Evolutionary conservation across 1,139 yeast species (phyloP).

Genomic region (Chernovozyma aurita): DNA sequence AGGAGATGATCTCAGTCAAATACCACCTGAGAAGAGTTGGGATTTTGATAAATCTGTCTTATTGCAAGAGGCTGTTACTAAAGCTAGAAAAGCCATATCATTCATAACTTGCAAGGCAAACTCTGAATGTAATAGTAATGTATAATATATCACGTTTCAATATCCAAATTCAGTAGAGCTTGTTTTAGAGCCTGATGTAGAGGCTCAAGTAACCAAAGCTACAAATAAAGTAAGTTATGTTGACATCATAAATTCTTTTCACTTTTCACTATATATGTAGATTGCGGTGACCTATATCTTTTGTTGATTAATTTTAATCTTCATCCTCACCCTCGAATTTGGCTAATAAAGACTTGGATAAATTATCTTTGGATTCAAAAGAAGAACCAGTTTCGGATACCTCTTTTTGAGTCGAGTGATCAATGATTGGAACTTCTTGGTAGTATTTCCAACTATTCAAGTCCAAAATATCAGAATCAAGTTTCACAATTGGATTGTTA

Average conservation of each 20-base stretch:
- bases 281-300: too few relatives aligned
- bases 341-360: background rate
- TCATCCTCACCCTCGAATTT: background rate
- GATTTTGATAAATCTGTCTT: slow-evolving; percentile 41
- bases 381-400: background rate
- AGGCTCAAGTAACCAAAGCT: too few relatives aligned
- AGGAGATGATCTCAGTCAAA: slow-evolving; percentile 32
- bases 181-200: too few relatives aligned
- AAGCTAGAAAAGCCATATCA: slow-evolving; percentile 55
- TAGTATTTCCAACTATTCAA: slow-evolving; percentile 27
- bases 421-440: slow-evolving; percentile 14
- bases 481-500: slow-evolving; percentile 10
- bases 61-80: slow-evolving; percentile 35
- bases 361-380: background rate
- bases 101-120: slow-evolving; percentile 48
- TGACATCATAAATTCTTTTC: too few relatives aligned
- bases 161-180: too few relatives aligned
- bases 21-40: slow-evolving; percentile 49
- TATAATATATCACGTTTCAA: too few relatives aligned
- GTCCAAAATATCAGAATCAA: slow-evolving; percentile 25
- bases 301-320: too few relatives aligned
- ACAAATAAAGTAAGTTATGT: too few relatives aligned
- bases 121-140: too few relatives aligned
- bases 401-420: slow-evolving; percentile 6
- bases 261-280: too few relatives aligned